Evolutionary conservation across 768 basidiomycete species (phyloP).

Genomic region (Austroboletus festivus): DNA sequence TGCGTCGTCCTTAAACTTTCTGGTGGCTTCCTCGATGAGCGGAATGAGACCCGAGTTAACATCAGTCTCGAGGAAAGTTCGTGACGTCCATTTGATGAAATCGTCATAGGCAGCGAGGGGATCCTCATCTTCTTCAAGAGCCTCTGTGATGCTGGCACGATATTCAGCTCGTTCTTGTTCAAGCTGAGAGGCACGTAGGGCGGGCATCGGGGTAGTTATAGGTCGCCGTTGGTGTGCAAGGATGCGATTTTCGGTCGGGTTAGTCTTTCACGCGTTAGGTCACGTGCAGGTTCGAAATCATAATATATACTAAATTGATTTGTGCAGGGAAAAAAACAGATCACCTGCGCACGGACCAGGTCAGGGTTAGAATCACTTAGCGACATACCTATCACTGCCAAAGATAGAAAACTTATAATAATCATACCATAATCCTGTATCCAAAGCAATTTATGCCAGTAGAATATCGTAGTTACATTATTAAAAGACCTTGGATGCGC

Average conservation of each 20-base stretch:
- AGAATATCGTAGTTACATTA: slow-evolving; percentile 28
- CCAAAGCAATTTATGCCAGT: slow-evolving; percentile 29
- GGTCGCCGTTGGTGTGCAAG: not conserved
- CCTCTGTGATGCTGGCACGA: slow-evolving; percentile 43
- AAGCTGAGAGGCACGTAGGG: slow-evolving; percentile 24
- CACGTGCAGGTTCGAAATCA: no score
- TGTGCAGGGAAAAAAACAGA: no score
- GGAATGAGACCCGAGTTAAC: slow-evolving; percentile 72
- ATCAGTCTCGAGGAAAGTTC: slow-evolving; percentile 71
- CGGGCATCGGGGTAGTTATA: slow-evolving; percentile 28
- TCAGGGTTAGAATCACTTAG: no score
- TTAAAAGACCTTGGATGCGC: slow-evolving; percentile 13
- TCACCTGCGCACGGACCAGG: slow-evolving; percentile 19
- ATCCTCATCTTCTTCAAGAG: slow-evolving; percentile 75
- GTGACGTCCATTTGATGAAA: slow-evolving; percentile 87
- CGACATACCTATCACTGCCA: no score
- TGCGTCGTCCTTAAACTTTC: slow-evolving; percentile 78
- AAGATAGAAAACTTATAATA: no score
- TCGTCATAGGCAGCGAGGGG: slow-evolving; percentile 81
- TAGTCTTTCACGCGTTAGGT: slow-evolving; percentile 19
- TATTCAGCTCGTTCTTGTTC: slow-evolving; percentile 32
- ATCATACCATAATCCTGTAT: slow-evolving; percentile 10
- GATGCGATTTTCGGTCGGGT: not conserved
- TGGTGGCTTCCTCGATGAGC: slow-evolving; percentile 79
- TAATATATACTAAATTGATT: no score